A percentile compares a stretch with the other conserved stretches of the same genome.
Conservation (phyloP, 768 basidiomycete genomes). For the Lactarius quietus region DNA sequence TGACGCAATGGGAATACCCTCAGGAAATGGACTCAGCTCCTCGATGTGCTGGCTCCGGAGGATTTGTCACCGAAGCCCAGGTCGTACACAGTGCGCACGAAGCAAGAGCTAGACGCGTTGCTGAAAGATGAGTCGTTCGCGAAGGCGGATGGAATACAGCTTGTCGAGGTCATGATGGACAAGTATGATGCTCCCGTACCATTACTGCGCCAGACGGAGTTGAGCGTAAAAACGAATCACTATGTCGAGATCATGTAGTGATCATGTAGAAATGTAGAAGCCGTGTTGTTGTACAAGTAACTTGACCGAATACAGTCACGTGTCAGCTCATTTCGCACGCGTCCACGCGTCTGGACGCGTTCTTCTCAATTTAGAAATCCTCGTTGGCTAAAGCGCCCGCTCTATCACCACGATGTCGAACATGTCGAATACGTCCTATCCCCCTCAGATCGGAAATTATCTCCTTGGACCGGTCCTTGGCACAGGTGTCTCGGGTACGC, state of each 20-base stretch:
- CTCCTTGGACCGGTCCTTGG: slow-evolving; percentile 57
- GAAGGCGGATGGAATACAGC: slow-evolving; percentile 61
- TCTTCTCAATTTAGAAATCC: background rate
- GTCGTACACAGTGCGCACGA: slow-evolving; percentile 66
- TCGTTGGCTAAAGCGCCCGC: background rate
- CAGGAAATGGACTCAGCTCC: slow-evolving; percentile 62
- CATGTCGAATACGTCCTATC: slow-evolving; percentile 26
- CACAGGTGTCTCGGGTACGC: slow-evolving; percentile 68
- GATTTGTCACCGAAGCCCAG: slow-evolving; percentile 45
- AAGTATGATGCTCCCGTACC: slow-evolving; percentile 66
- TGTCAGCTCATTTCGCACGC: background rate
- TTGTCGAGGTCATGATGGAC: slow-evolving; percentile 80
- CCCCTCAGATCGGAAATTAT: slow-evolving; percentile 53
- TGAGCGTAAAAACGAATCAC: slow-evolving; percentile 49
- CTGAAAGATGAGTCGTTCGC: slow-evolving; percentile 62
- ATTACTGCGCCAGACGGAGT: slow-evolving; percentile 53
- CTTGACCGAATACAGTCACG: slow-evolving; percentile 7
- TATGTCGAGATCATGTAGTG: slow-evolving; percentile 32
- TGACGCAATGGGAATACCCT: background rate
- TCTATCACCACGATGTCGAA: slow-evolving; percentile 1
- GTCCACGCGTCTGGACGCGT: no score
- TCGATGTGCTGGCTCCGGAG: slow-evolving; percentile 54
- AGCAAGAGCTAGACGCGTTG: slow-evolving; percentile 61
- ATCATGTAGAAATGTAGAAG: no score
- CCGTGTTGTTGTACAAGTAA: background rate